These are phyloP conservation scores for Solanum habrochaites DNA, from an alignment of 257 asterid genomes.

Conservation along the genomic window DNA sequence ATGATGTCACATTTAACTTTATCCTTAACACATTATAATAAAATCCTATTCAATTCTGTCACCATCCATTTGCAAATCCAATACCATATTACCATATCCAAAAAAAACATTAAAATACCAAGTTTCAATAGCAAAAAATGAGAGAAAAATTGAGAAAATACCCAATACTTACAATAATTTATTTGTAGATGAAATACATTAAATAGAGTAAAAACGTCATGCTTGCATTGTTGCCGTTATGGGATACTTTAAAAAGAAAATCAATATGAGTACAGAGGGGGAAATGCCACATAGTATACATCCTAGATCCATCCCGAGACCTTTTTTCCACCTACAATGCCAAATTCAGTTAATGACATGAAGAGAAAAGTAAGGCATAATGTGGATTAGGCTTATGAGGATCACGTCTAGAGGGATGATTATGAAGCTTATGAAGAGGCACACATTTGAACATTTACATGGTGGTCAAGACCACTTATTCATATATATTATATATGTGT, in stretches of 20 bases:
- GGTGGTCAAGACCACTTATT: background rate
- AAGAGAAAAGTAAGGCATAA: background rate
- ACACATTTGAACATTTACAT: background rate
- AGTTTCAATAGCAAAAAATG: background rate
- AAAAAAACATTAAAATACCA: background rate
- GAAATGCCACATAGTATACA: background rate
- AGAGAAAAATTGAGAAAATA: background rate
- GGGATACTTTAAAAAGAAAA: background rate
- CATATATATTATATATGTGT: background rate
- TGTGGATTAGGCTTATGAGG: background rate
- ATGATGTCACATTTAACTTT: background rate
- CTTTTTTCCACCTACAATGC: background rate
- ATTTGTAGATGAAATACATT: background rate
- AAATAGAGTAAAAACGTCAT: background rate
- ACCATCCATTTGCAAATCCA: background rate
- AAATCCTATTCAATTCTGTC: background rate
- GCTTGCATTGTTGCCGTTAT: background rate
- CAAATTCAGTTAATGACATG: background rate
- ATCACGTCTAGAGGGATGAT: background rate
- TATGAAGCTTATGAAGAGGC: background rate
- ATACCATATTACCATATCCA: background rate
- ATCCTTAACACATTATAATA: background rate
- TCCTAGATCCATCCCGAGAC: background rate
- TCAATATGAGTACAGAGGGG: background rate
- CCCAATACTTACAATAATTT: background rate